Percentiles rank a stretch among this genome's conserved stretches.
Evolutionary conservation across 2,329 filamentous ascomycete genomes (phyloP).

Genomic region (Talaromyces sp.): DNA sequence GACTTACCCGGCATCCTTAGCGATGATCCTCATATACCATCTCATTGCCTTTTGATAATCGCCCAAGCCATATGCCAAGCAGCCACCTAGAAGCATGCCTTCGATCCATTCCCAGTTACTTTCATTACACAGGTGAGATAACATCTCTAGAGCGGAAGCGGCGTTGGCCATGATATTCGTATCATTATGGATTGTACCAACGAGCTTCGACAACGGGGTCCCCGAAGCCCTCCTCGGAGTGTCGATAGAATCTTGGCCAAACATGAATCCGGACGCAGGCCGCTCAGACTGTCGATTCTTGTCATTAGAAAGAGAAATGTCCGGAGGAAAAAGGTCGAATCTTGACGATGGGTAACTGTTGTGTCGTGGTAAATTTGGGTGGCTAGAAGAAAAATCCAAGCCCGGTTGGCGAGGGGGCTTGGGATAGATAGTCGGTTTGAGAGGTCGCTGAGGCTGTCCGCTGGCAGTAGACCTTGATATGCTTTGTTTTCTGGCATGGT

Average conservation of each 20-base stretch:
- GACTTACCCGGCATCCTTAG: slow-evolving; percentile 50
- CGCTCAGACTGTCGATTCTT: slow-evolving; percentile 4
- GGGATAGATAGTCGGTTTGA: slow-evolving; percentile 55
- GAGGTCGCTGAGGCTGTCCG: slow-evolving; percentile 35
- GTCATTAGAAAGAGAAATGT: not conserved
- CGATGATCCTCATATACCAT: slow-evolving; percentile 52
- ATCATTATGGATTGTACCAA: slow-evolving; percentile 25
- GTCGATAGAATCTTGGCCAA: not conserved
- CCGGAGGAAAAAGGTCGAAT: slow-evolving; percentile 23
- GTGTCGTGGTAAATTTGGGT: slow-evolving; percentile 25
- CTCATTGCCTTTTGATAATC: slow-evolving; percentile 64
- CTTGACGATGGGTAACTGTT: slow-evolving; percentile 33
- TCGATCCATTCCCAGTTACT: slow-evolving; percentile 86
- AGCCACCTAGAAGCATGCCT: slow-evolving; percentile 85
- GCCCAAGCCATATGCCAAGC: slow-evolving; percentile 82
- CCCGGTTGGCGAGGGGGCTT: slow-evolving; percentile 55
- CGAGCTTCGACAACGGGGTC: slow-evolving; percentile 28
- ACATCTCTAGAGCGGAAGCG: slow-evolving; percentile 61
- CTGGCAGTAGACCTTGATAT: slow-evolving; percentile 43
- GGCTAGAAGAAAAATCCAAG: slow-evolving; percentile 41
- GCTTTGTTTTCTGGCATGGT: slow-evolving; percentile 44
- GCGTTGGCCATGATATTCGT: slow-evolving; percentile 52
- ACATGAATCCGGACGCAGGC: slow-evolving; percentile 1
- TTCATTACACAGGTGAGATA: slow-evolving; percentile 70
- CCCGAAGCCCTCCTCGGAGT: slow-evolving; percentile 17